These are phyloP conservation scores for Pythium oligandrum DNA, from an alignment of 352 stramenopile genomes.

Conservation along the genomic window DNA sequence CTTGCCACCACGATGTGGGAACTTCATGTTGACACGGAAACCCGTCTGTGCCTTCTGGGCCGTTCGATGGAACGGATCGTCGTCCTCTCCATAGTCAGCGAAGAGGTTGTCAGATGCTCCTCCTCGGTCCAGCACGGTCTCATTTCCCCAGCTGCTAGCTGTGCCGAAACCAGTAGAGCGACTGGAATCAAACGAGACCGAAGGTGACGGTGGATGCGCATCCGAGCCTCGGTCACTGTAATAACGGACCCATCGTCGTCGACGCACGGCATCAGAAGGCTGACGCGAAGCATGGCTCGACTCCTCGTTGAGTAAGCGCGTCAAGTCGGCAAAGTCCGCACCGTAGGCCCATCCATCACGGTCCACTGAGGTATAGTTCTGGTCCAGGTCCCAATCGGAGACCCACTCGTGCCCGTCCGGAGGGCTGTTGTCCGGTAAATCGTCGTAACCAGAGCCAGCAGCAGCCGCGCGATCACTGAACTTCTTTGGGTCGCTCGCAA, in stretches of 20 bases:
- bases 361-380: conserved; percentile 76
- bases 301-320: conserved; percentile 71
- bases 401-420: conserved; percentile 74
- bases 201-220: conserved; percentile 47
- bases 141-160: conserved; percentile 44
- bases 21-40: conserved; percentile 85
- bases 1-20: conserved; percentile 72
- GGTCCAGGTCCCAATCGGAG: conserved; percentile 80
- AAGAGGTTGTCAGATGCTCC: conserved; percentile 26
- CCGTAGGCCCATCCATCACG: conserved; percentile 83
- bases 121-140: conserved; percentile 27
- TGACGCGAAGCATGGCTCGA: conserved; percentile 81
- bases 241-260: conserved; percentile 79
- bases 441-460: conserved; percentile 50
- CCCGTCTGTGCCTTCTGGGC: conserved; percentile 82
- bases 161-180: conserved; percentile 41
- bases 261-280: conserved; percentile 68
- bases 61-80: conserved; percentile 84
- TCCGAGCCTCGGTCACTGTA: conserved; percentile 17
- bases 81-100: conserved; percentile 48
- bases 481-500: conserved; percentile 58
- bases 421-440: conserved; percentile 59
- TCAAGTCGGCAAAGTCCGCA: conserved; percentile 72
- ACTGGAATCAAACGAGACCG: conserved; percentile 29
- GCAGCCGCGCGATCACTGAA: conserved; percentile 64